A percentile compares a stretch with the other conserved stretches of the same genome.
These are phyloP conservation scores for Rhizophagus sp. DNA, from an alignment of 192 early-diverging fungal genomes.

Conservation along the genomic window DNA sequence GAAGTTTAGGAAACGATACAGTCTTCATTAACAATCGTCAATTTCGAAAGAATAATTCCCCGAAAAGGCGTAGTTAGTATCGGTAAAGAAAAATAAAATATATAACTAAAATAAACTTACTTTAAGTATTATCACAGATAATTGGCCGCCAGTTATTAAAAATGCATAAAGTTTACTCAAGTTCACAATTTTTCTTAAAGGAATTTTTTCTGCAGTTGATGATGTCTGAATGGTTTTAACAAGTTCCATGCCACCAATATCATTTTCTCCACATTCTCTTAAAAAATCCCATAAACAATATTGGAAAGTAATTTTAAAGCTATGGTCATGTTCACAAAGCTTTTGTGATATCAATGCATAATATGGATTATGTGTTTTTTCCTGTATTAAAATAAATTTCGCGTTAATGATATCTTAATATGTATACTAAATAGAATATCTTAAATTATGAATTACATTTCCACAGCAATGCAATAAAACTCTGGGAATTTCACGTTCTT, in stretches of 20 bases:
- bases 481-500: slow-evolving; percentile 93
- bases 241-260: slow-evolving; percentile 70
- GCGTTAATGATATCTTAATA: not conserved
- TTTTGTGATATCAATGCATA: slow-evolving; percentile 84
- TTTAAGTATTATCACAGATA: slow-evolving; percentile 78
- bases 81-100: not conserved
- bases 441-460: slow-evolving; percentile 52
- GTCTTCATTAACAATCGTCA: not conserved
- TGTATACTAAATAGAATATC: slow-evolving; percentile 8
- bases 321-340: slow-evolving; percentile 75
- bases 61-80: not conserved
- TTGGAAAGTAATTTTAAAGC: slow-evolving; percentile 89
- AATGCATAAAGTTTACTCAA: slow-evolving; percentile 84
- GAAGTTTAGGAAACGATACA: not conserved
- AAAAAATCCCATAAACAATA: slow-evolving; percentile 96
- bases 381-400: slow-evolving; percentile 44
- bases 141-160: slow-evolving; percentile 66
- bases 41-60: slow-evolving; percentile 20
- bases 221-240: slow-evolving; percentile 37
- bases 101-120: not conserved
- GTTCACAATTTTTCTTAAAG: slow-evolving; percentile 76
- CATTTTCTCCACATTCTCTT: slow-evolving; percentile 79
- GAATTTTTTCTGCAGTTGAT: slow-evolving; percentile 46
- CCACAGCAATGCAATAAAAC: slow-evolving; percentile 90
- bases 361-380: slow-evolving; percentile 91